Evolutionary conservation across 768 basidiomycete genomes (phyloP).

Genomic region (Clitopilus passeckerianus): DNA sequence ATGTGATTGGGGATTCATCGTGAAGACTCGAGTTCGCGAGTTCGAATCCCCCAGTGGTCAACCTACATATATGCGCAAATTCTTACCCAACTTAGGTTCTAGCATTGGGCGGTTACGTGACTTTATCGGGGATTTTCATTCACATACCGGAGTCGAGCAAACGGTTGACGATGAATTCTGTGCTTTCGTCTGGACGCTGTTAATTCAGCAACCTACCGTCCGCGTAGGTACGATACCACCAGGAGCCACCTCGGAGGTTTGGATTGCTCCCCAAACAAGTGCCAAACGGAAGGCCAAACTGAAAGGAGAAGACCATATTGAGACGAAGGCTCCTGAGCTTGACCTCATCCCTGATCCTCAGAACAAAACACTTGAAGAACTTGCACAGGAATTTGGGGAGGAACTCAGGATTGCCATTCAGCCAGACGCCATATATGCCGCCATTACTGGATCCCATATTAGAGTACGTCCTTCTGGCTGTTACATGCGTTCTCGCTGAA

Average conservation of each 20-base stretch:
- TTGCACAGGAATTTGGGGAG: constrained; percentile 55
- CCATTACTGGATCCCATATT: constrained; percentile 83
- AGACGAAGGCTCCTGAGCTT: constrained; percentile 40
- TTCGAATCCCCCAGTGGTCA: constrained; percentile 38
- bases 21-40: constrained; percentile 18
- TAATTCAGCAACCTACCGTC: constrained; percentile 72
- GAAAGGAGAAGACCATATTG: constrained; percentile 43
- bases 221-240: constrained; percentile 67
- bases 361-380: constrained; percentile 47
- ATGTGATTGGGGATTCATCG: constrained; percentile 22
- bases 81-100: constrained; percentile 49
- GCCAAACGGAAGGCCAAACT: constrained; percentile 60
- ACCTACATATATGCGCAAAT: constrained; percentile 10
- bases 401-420: constrained; percentile 71
- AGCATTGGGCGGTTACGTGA: constrained; percentile 65
- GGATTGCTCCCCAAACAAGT: constrained; percentile 72
- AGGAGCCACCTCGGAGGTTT: constrained; percentile 60
- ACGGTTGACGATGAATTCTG: constrained; percentile 71
- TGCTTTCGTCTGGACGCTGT: constrained; percentile 77
- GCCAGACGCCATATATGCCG: constrained; percentile 67
- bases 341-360: constrained; percentile 52
- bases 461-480: constrained; percentile 45
- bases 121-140: constrained; percentile 66
- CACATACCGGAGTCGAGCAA: constrained; percentile 37
- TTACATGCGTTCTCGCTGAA: not conserved